phyloP scores from a whole-genome alignment of 1,139 yeast genomes.

The Waltiozyma sp. region DNA sequence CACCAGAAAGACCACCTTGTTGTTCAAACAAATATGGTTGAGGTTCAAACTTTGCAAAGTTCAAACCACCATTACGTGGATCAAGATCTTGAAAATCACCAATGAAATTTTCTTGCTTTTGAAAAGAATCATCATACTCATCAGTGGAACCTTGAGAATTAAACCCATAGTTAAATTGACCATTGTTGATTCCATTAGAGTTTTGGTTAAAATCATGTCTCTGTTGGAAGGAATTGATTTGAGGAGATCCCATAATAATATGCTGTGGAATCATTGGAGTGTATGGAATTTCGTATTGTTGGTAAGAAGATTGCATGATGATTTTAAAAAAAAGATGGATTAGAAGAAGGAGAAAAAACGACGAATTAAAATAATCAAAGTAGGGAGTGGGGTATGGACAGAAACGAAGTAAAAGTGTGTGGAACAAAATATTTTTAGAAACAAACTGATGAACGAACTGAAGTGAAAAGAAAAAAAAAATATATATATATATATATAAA shows the following conservation, averaged over 20 bases:
- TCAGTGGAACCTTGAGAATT: neutral
- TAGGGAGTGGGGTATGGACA: neutral
- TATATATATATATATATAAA: too few relatives aligned
- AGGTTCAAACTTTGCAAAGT: neutral
- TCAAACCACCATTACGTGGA: neutral
- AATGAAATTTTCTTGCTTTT: neutral
- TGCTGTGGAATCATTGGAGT: slow-evolving; percentile 16
- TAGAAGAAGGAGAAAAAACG: neutral
- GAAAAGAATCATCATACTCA: neutral
- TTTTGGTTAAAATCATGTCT: neutral
- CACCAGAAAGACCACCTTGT: neutral
- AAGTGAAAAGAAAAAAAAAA: neutral
- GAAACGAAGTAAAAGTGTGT: too few relatives aligned
- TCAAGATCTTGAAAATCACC: neutral
- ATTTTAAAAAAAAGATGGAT: too few relatives aligned
- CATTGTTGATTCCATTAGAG: neutral
- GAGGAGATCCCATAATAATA: slow-evolving; percentile 15
- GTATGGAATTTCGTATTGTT: slow-evolving; percentile 14
- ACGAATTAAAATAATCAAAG: neutral
- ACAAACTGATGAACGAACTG: neutral
- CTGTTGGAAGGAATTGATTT: slow-evolving; percentile 5
- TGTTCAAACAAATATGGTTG: neutral
- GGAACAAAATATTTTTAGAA: neutral
- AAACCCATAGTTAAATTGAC: neutral
- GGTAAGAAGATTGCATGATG: slow-evolving; percentile 13